These are phyloP conservation scores for Williopsis jadinii DNA, from an alignment of 1,139 yeast genomes.

Conservation along the genomic window DNA sequence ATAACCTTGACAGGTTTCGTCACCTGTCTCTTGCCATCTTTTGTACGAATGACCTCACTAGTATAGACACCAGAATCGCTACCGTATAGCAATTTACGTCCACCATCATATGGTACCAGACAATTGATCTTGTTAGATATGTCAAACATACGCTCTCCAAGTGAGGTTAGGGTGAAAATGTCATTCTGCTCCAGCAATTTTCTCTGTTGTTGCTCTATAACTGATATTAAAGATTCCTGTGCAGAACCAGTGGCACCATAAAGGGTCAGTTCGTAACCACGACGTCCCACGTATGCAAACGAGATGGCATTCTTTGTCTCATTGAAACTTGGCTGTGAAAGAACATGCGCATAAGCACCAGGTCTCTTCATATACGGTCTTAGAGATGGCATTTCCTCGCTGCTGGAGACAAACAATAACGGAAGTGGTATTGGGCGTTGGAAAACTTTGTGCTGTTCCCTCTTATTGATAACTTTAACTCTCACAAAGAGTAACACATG, in stretches of 20 bases:
- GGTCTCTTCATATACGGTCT: slow-evolving; percentile 34
- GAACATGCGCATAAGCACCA: slow-evolving; percentile 35
- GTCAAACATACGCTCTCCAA: slow-evolving; percentile 67
- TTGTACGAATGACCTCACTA: slow-evolving; percentile 40
- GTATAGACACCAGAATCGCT: slow-evolving; percentile 90
- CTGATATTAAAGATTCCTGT: slow-evolving; percentile 76
- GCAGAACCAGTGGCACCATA: slow-evolving; percentile 61
- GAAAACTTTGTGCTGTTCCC: slow-evolving; percentile 87
- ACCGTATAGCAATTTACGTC: slow-evolving; percentile 83
- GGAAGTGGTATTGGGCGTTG: slow-evolving; percentile 93
- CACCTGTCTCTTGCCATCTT: slow-evolving; percentile 38
- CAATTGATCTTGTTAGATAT: slow-evolving; percentile 76
- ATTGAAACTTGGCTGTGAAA: slow-evolving; percentile 14
- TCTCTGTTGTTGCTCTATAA: slow-evolving; percentile 72
- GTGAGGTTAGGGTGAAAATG: slow-evolving; percentile 70
- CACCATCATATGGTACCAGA: slow-evolving; percentile 93
- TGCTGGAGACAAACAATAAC: slow-evolving; percentile 65
- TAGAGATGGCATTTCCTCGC: slow-evolving; percentile 68
- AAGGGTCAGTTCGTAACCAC: slow-evolving; percentile 52
- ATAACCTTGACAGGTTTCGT: slow-evolving; percentile 76
- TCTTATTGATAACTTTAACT: slow-evolving; percentile 78
- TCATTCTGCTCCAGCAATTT: slow-evolving; percentile 67
- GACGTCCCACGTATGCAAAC: slow-evolving; percentile 40
- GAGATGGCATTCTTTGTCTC: slow-evolving; percentile 23
- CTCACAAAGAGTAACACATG: slow-evolving; percentile 83